phyloP scores from a whole-genome alignment of 306 rosid genomes.

The Ormosia emarginata region DNA sequence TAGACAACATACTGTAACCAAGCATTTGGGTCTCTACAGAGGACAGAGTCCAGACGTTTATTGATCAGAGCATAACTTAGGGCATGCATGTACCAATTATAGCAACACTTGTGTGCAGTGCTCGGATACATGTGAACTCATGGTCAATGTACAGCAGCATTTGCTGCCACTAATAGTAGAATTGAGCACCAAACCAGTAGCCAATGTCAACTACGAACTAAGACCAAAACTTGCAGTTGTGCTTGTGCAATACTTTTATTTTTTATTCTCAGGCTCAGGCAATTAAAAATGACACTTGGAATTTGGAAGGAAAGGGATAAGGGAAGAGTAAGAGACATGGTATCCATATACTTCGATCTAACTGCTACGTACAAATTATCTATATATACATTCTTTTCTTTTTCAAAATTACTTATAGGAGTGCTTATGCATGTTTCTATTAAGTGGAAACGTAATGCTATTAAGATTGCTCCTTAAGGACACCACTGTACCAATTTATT shows the following conservation, averaged over 20 bases:
- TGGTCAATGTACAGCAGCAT: not conserved
- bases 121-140: not conserved
- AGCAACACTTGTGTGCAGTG: not conserved
- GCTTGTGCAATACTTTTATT: not conserved
- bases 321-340: not conserved
- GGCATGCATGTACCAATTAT: not conserved
- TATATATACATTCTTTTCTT: not conserved
- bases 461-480: not conserved
- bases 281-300: not conserved
- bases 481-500: conserved; percentile 1
- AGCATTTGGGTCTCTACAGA: not conserved
- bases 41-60: not conserved
- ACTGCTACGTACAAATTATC: not conserved
- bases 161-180: conserved; percentile 1
- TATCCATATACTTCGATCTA: not conserved
- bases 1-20: not conserved
- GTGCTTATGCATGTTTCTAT: not conserved
- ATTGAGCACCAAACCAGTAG: not conserved
- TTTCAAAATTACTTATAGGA: not conserved
- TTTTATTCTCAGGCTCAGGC: not conserved
- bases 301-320: not conserved
- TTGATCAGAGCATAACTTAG: not conserved
- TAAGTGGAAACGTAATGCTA: not conserved
- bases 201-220: not conserved
- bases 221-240: not conserved